Conservation (phyloP, 805 yeast species). For the Candida broadrunensis region DNA sequence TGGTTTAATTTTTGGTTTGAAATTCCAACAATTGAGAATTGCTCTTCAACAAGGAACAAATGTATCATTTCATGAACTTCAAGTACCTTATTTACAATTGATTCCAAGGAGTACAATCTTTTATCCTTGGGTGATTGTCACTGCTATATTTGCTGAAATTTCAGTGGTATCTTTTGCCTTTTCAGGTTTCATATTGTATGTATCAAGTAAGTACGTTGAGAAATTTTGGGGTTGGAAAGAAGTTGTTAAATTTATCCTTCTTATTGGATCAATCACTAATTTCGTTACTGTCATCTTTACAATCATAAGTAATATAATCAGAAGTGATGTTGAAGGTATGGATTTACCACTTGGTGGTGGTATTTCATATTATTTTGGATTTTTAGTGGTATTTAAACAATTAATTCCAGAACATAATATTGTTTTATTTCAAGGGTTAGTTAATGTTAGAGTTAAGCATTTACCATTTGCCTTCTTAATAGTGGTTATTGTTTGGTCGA, state of each 20-base stretch:
- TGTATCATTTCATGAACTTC: constrained; percentile 34
- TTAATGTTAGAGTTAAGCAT: constrained; percentile 56
- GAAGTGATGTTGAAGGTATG: constrained; percentile 36
- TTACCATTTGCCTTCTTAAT: constrained; percentile 48
- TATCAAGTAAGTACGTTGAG: constrained; percentile 46
- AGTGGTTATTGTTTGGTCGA: constrained; percentile 34
- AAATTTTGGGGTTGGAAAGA: constrained; percentile 50
- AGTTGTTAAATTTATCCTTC: constrained; percentile 46
- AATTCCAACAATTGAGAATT: constrained; percentile 28
- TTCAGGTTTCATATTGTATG: constrained; percentile 33
- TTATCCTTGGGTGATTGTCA: constrained; percentile 63
- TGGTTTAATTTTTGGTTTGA: constrained; percentile 37
- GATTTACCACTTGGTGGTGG: constrained; percentile 52
- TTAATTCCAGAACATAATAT: constrained; percentile 57
- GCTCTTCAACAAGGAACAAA: constrained; percentile 10
- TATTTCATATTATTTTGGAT: constrained; percentile 49
- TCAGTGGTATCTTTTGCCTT: constrained; percentile 43
- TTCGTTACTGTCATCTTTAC: constrained; percentile 45
- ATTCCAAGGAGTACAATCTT: constrained; percentile 54
- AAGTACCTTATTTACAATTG: constrained; percentile 59
- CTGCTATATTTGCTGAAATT: constrained; percentile 65
- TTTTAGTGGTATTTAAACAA: constrained; percentile 55
- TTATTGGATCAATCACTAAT: constrained; percentile 59
- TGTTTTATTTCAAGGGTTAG: constrained; percentile 42
- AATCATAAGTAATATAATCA: constrained; percentile 31